Evolutionary conservation across 2,329 filamentous ascomycete species (phyloP).

Genomic region (Fusarium sp.): DNA sequence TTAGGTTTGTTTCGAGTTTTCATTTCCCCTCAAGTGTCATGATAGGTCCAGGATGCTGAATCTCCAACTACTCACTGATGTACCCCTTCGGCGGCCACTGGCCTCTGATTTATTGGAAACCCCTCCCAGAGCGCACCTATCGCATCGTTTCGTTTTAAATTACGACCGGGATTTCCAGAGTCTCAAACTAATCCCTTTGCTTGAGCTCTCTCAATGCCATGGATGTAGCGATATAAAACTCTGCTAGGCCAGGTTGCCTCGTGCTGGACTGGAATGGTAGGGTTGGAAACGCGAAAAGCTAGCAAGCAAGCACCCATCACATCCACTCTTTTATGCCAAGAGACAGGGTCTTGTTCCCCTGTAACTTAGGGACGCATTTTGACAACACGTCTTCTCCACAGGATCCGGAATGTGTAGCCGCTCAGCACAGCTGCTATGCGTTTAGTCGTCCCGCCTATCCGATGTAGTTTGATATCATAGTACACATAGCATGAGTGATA

Average conservation of each 20-base stretch:
- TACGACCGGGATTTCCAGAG: slow-evolving; percentile 7
- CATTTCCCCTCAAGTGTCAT: background rate
- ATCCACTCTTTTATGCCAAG: background rate
- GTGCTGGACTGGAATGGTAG: background rate
- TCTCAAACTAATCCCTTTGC: background rate
- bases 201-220: background rate
- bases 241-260: slow-evolving; percentile 2
- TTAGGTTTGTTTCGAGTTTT: slow-evolving; percentile 17
- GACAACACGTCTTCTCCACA: background rate
- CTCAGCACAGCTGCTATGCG: background rate
- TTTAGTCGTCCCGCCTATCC: slow-evolving; percentile 1
- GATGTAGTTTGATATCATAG: background rate
- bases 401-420: slow-evolving; percentile 1
- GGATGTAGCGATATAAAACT: slow-evolving; percentile 11
- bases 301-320: background rate
- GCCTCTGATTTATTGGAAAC: background rate
- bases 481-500: slow-evolving; percentile 21
- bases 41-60: slow-evolving; percentile 14
- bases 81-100: background rate
- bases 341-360: background rate
- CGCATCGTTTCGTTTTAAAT: slow-evolving; percentile 18
- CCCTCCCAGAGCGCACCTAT: slow-evolving; percentile 6
- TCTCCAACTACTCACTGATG: background rate
- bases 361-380: background rate
- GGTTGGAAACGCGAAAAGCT: background rate